Base-by-base conservation (phyloP, 371 early-diverging fungal genomes). In the Rhizopus arrhizus region DNA sequence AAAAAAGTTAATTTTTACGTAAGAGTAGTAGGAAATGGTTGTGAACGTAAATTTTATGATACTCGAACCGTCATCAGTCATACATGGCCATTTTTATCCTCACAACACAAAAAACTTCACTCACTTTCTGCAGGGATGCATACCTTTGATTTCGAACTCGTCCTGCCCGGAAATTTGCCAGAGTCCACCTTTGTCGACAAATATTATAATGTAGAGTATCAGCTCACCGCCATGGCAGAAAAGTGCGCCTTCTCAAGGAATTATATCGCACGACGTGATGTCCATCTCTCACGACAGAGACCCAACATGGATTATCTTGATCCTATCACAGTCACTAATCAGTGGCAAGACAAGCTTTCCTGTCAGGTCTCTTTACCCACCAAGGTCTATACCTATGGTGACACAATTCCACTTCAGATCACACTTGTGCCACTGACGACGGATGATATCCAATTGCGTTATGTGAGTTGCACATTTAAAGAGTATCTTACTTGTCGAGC, bases 401-500 rank as follows among this genome's bases (percentile, higher is more conserved):
- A 74, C 32, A 58, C 31, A 2, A 70, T 74, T 5, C 71, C 66
- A 11, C 61, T 69, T 3, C 52, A 48, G 28, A 46, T 74, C 33
- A 50, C 54, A 38, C 54, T 57, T 3, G 32, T 62, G 12, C 63
- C 65, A 13, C 22, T 22, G 22, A 49, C 61, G 9, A 28, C 53
- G 5, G 48, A 63, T 22, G n/a, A 53, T 36, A 28, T 51, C 33
- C 43, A 56, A 35, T 53, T 74, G 10, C 68, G 58, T 28, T 62
- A 61, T 48, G 38, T 74, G 10, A 51, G 64, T 8, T 75, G 72
- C 40, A 68, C 67, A 0, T 72, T 80, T 45, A 80, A 80, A 53
- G 80, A 80, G 49, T 77, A 77, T 34, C 65, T 72, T 56, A 68
- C 74, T 1, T 75, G 70, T 53, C 58, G 66, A 29, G 67, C 77